A percentile compares a stretch with the other conserved stretches of the same genome.
Conservation (phyloP, 768 basidiomycete species). For the Leucosporidium scottii region DNA sequence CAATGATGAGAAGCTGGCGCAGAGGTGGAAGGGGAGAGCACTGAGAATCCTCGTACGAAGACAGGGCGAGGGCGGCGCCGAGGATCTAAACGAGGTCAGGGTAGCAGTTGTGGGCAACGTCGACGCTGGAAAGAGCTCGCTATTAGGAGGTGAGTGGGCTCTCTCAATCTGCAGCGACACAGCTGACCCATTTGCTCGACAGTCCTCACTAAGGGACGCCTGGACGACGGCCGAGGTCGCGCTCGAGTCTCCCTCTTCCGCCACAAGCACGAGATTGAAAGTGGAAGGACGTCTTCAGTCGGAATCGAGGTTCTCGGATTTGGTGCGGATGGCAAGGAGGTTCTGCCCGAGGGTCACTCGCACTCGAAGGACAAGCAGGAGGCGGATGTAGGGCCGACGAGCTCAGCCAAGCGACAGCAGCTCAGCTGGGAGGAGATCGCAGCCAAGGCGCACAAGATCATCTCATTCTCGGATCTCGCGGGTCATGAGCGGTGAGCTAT, state of each 20-base stretch:
- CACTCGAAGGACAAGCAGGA: constrained; percentile 22
- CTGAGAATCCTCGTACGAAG: constrained; percentile 21
- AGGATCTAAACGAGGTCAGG: constrained; percentile 61
- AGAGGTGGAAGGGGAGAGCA: constrained; percentile 19
- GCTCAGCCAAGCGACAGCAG: constrained; percentile 54
- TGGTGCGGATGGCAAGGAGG: constrained; percentile 10
- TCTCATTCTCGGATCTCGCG: constrained; percentile 91
- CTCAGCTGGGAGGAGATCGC: constrained; percentile 95
- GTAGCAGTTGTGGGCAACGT: constrained; percentile 96
- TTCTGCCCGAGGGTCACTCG: constrained; percentile 31
- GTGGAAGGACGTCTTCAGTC: constrained; percentile 64
- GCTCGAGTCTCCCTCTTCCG: constrained; percentile 79
- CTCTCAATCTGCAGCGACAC: no score
- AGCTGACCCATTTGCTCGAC: constrained; percentile 59
- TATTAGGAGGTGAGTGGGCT: constrained; percentile 9
- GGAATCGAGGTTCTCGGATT: constrained; percentile 75
- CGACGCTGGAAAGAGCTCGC: constrained; percentile 38
- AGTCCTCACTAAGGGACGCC: constrained; percentile 80
- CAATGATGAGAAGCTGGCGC: constrained; percentile 15
- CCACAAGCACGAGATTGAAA: constrained; percentile 96
- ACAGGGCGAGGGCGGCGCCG: constrained; percentile 16
- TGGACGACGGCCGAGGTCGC: constrained; percentile 37
- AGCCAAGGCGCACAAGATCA: constrained; percentile 76
- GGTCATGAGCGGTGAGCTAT: constrained; percentile 77
- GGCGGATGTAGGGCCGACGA: constrained; percentile 23